Evolutionary conservation across 495 filamentous ascomycete genomes (phyloP).

Genomic region (Penicillium bovifimosum): DNA sequence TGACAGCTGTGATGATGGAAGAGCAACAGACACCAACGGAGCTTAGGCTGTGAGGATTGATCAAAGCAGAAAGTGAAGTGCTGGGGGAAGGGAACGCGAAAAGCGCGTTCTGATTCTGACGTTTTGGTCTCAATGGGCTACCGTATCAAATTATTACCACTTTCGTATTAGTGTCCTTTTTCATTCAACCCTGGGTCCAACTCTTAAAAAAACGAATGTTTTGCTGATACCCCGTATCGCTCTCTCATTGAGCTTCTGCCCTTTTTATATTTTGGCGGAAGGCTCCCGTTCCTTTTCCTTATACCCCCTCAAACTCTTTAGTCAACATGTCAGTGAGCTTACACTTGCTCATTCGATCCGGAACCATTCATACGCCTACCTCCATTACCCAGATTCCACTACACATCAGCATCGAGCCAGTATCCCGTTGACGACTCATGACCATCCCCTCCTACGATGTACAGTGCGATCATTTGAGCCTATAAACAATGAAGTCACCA

Average conservation of each 20-base stretch:
- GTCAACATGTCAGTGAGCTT: neutral
- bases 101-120: conserved; percentile 27
- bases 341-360: neutral
- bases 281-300: neutral
- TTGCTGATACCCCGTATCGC: neutral
- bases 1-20: neutral
- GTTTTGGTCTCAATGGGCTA: conserved; percentile 4
- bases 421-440: neutral
- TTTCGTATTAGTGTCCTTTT: conserved; percentile 14
- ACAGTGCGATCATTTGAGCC: neutral
- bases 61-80: conserved; percentile 3
- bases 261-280: neutral
- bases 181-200: neutral
- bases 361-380: neutral
- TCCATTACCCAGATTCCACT: neutral
- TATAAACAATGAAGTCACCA: conserved; percentile 4
- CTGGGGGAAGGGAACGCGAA: conserved; percentile 23
- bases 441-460: neutral
- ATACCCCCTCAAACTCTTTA: neutral
- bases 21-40: neutral
- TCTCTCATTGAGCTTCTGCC: neutral
- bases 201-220: neutral
- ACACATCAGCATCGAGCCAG: neutral
- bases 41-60: neutral
- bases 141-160: conserved; percentile 24